phyloP scores from a whole-genome alignment of 345 rosid species.

The Citrus unshiu region DNA sequence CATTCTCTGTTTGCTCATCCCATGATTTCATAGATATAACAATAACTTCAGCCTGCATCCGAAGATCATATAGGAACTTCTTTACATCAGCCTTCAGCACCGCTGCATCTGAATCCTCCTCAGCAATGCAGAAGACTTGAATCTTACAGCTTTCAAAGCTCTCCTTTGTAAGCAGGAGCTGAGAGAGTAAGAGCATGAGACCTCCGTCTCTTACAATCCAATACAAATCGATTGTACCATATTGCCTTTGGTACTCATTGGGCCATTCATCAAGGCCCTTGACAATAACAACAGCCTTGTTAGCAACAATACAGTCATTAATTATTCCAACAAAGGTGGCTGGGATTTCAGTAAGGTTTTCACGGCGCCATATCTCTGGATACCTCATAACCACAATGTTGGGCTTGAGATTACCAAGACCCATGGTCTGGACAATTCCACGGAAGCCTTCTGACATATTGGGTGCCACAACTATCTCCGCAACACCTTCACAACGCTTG shows the following conservation, averaged over 20 bases:
- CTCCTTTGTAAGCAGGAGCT: slow-evolving; percentile 96
- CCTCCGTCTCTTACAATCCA: slow-evolving; percentile 99
- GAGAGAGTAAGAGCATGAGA: slow-evolving; percentile 97
- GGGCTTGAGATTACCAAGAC: slow-evolving; percentile 96
- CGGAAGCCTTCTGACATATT: slow-evolving; percentile 97
- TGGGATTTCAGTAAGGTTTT: slow-evolving; percentile 90
- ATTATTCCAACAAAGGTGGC: slow-evolving; percentile 87
- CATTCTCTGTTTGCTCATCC: slow-evolving; percentile 66
- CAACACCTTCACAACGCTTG: slow-evolving; percentile 96
- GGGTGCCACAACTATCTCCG: slow-evolving; percentile 97
- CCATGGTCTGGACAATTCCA: slow-evolving; percentile 97
- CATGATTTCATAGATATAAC: slow-evolving; percentile 93
- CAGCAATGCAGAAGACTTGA: slow-evolving; percentile 98
- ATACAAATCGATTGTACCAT: slow-evolving; percentile 94
- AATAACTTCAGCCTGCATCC: slow-evolving; percentile 99
- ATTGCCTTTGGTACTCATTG: slow-evolving; percentile 93
- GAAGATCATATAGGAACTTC: slow-evolving; percentile 92
- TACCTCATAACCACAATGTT: slow-evolving; percentile 97
- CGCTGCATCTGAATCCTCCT: slow-evolving; percentile 96
- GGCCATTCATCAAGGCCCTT: slow-evolving; percentile 99
- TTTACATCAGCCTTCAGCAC: slow-evolving; percentile 92
- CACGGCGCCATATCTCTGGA: slow-evolving; percentile 99
- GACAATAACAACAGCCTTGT: slow-evolving; percentile 97
- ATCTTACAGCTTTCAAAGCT: slow-evolving; percentile 98
- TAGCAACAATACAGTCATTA: slow-evolving; percentile 91